Evolutionary conservation across 2,329 filamentous ascomycete genomes (phyloP), one percentile per base, ranked within the genome.

Genomic region (Sporothrix curviconia): DNA sequence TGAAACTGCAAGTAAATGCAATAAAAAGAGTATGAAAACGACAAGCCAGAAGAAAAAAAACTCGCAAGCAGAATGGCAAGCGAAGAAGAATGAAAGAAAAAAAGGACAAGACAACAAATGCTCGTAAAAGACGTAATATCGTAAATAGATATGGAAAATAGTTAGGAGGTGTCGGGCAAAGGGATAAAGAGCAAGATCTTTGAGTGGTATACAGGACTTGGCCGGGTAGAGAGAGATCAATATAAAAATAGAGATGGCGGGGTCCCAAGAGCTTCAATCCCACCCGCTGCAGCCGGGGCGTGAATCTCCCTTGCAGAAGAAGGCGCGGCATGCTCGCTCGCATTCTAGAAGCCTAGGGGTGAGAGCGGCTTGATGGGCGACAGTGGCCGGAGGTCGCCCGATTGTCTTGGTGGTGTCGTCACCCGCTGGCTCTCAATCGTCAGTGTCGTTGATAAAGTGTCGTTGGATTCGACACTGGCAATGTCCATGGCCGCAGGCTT

Each of bases 341-440:
- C n/a, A n/a, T n/a, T 8, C 61, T 70, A 81, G 62, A 85, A 80
- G 60, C 81, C 79, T 66, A 85, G 72, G 12, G 83, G 83, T 36
- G 83, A 86, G 47, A 86, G 70, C 42, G 84, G 84, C 68, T 84
- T 83, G 66, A 87, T 86, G 4, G 84, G 84, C 59, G 84, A 86
- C 36, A 87, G 68, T 3, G 81, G 81, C 43, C 80, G 74, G 43
- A 84, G 64, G 53, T 81, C 78, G 28, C 70, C 71, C 1, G 69
- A 69, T 39, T 68, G 66, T 52, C 68, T 65, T 39, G 66, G 69
- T n/a, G 72, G 64, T 47, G 64, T 62, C 8, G 66, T 64, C 25
- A 75, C 71, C 40, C 67, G 69, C 22, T 76, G 73, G 59, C 72
- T 76, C 47, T 72, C 71, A 50, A 75, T 70, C n/a, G 75, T 77